Conservation (phyloP, 1,284 basidiomycete species). For the Naganishia sp. region DNA sequence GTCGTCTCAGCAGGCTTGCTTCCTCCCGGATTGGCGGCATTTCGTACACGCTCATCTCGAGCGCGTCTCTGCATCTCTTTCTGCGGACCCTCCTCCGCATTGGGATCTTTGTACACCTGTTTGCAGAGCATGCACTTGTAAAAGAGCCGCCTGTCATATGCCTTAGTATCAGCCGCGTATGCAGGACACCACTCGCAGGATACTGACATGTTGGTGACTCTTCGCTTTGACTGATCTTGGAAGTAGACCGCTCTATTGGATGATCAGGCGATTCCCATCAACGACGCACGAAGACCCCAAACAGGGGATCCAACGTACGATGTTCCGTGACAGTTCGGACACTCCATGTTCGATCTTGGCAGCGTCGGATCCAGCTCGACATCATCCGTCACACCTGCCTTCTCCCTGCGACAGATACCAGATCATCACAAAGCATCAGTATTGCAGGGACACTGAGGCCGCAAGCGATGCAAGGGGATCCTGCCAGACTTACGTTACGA, state of each 20-base stretch:
- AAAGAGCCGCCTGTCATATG: slow-evolving; percentile 81
- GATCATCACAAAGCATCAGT: slow-evolving; percentile 5
- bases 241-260: slow-evolving; percentile 79
- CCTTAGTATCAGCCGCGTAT: background rate
- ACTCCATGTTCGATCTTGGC: slow-evolving; percentile 54
- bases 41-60: slow-evolving; percentile 28
- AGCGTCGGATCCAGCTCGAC: slow-evolving; percentile 88
- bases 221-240: slow-evolving; percentile 91
- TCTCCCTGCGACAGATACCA: slow-evolving; percentile 64
- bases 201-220: slow-evolving; percentile 63
- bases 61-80: slow-evolving; percentile 29
- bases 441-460: slow-evolving; percentile 14
- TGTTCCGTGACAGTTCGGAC: slow-evolving; percentile 52
- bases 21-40: slow-evolving; percentile 14
- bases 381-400: slow-evolving; percentile 86
- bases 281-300: background rate
- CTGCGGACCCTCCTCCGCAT: slow-evolving; percentile 30
- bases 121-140: slow-evolving; percentile 88
- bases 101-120: slow-evolving; percentile 71
- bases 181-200: too few species aligned
- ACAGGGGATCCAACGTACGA: slow-evolving; percentile 42
- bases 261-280: background rate
- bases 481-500: slow-evolving; percentile 74
- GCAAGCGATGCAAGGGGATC: background rate
- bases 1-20: slow-evolving; percentile 4